These are phyloP conservation scores for Magnusiomyces suaveolens DNA, from an alignment of 1,139 yeast genomes.

Conservation along the genomic window DNA sequence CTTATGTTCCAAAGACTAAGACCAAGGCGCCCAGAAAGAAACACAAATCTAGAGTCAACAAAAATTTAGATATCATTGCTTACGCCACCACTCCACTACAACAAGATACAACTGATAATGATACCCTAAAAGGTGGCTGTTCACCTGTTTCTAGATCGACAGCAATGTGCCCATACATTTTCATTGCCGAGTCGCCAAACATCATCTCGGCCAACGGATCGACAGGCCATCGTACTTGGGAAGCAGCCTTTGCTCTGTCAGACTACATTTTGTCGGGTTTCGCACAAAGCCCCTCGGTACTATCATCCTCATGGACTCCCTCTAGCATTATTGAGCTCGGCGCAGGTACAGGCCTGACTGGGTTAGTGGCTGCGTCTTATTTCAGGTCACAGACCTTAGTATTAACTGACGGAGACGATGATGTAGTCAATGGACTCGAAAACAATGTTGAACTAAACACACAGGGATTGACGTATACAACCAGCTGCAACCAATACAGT, in stretches of 20 bases:
- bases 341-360: constrained; percentile 83
- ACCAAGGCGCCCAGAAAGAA: no score
- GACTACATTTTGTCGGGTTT: constrained; percentile 33
- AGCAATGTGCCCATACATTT: no score
- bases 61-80: no score
- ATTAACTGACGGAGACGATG: constrained; percentile 71
- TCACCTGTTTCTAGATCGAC: no score
- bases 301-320: constrained; percentile 4
- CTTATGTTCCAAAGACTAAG: no score
- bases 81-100: no score
- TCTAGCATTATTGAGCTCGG: constrained; percentile 60
- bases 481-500: neutral
- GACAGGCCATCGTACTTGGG: constrained; percentile 92
- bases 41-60: no score
- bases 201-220: constrained; percentile 65
- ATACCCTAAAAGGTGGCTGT: no score
- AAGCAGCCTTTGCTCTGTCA: constrained; percentile 68
- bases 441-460: constrained; percentile 18
- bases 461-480: neutral
- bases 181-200: constrained; percentile 46
- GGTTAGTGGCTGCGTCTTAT: constrained; percentile 41
- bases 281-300: no score
- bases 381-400: constrained; percentile 30
- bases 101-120: no score
- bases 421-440: constrained; percentile 48